Base-by-base conservation (phyloP, 2,329 filamentous ascomycete species). In the Ceratocystis albifundus region DNA sequence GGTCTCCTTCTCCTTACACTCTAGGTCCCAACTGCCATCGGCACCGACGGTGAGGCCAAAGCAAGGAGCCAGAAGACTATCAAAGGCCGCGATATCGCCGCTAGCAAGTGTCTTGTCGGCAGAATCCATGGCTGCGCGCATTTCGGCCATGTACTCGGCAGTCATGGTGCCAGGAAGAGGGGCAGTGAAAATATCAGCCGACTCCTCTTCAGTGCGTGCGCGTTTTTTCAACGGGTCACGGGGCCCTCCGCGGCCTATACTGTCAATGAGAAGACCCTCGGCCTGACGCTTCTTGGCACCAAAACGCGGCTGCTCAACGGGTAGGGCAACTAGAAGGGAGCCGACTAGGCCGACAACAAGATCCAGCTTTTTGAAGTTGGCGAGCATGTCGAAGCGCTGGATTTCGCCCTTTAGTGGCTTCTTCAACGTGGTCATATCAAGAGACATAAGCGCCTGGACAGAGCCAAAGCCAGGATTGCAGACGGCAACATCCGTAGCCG, bases 381-480 rank as follows among this genome's bases (percentile, higher is more conserved):
- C 77, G 30, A 83, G 75, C n/a, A 86, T 75, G 4, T 79, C 75
- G 68, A 78, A 81, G 28, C 71, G 73, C 3, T 73, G 71, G 15
- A 70, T 70, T 7, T 28, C 30, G 65, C 73, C 77, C 71, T 72
- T 70, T 71, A 72, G 78, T 36, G 55, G 73, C 71, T 62, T 67
- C 36, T 66, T 62, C 59, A 77, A 71, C n/a, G 75, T 75, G 0
- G 77, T 77, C n/a, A 79, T 70, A 62, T 82, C 76, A 62, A 81
- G 69, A 1, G 75, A 69, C 4, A 78, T 72, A 12, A 78, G 79
- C 41, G 80, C 80, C 70, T 85, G 83, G n/a, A 84, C 72, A 6
- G 83, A 84, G 36, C 77, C 82, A 73, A 85, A 91, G 68, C 86
- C 83, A 44, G 87, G 83, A 74, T 90, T 90, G 73, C 87, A 88